Conservation (phyloP, 1,284 basidiomycete genomes). For the Rhodotorula sp. region DNA sequence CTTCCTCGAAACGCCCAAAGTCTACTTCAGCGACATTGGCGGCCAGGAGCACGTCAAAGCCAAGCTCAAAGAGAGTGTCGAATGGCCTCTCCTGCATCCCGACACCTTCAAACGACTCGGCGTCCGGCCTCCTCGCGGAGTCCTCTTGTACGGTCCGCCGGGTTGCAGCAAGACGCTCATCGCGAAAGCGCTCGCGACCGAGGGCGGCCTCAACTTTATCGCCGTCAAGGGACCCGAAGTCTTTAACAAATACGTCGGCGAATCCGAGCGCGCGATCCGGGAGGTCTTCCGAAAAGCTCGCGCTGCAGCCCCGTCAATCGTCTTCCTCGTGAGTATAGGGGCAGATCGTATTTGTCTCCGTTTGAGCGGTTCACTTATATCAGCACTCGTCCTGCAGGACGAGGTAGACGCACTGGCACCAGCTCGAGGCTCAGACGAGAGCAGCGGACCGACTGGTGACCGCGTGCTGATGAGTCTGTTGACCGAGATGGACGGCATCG, state of each 20-base stretch:
- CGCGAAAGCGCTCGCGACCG: conserved; percentile 88
- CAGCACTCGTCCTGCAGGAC: conserved; percentile 59
- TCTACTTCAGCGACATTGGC: conserved; percentile 85
- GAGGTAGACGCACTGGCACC: conserved; percentile 93
- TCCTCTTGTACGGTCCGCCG: conserved; percentile 92
- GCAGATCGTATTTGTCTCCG: neutral
- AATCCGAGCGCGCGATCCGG: conserved; percentile 89
- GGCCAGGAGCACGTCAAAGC: conserved; percentile 77
- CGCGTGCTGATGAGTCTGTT: conserved; percentile 89
- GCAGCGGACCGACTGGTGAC: conserved; percentile 66
- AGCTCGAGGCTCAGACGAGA: conserved; percentile 62
- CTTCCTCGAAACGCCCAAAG: conserved; percentile 78
- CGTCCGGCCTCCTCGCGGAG: conserved; percentile 81
- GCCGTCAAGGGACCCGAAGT: conserved; percentile 98
- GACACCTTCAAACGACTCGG: conserved; percentile 84
- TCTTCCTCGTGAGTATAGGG: conserved; percentile 81
- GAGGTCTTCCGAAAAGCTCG: conserved; percentile 95
- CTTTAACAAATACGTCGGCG: conserved; percentile 94
- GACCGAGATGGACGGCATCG: conserved; percentile 98
- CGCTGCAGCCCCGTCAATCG: conserved; percentile 86
- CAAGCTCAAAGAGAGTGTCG: conserved; percentile 80
- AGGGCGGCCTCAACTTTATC: conserved; percentile 94
- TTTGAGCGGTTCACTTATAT: neutral
- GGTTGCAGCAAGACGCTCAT: conserved; percentile 96
- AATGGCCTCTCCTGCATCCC: conserved; percentile 88